Base-by-base conservation (phyloP, 2,329 filamentous ascomycete species). In the Ceratocystis eucalypticola region DNA sequence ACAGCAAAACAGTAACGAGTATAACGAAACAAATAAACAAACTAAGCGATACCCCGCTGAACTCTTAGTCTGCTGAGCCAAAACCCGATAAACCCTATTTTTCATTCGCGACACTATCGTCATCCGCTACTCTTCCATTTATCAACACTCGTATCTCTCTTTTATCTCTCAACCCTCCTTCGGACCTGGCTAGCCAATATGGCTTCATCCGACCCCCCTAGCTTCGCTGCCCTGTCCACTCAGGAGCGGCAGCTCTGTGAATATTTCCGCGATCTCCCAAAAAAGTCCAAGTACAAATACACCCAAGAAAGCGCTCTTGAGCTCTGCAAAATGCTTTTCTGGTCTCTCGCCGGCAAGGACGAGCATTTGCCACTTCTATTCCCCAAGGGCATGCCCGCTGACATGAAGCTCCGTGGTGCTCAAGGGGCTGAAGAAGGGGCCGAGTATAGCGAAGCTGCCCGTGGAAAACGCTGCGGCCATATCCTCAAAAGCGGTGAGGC, bases 401-500 rank as follows among this genome's bases (percentile, higher is more conserved):
- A 77, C 59, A 88, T 92, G 82, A 94, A 88, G 75, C 80, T 99
- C 48, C 84, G 88, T 69, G 86, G 90, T 71, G 92, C 92, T 17
- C 95, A 99, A 74, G 93, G 92, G 20, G 90, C 90, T n/a, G 82
- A 91, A 67, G 91, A 96, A 73, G 93, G 94, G 10, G 91, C 93
- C 41, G 95, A 99, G 75, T 99, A 97, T 74, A 94, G 91, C 22
- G 88, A 93, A 70, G 88, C 89, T 5, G 94, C 94, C 15, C 85
- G 91, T 70, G 94, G 95, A 66, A 95, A 95, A 76, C 87, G 91
- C 61, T 99, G 94, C 74, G 95, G 94, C 3, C 95, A 99, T 78
- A 97, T 99, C 69, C 96, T 99, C 81, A 93, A 93, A 76, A 82
- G 84, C 15, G 94, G 93, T 63, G 94, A 99, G 78, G 92, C 91